Evolutionary conservation across 345 rosid species (phyloP).

Genomic region (rapeseed (Brassica napus)): Da-Ae NC_063450.1:10471001-10471500

Average conservation of each 20-base stretch:
- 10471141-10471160: slow-evolving; percentile 17
- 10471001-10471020: too few species aligned
- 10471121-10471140: slow-evolving; percentile 21
- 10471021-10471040: neutral
- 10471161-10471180: neutral
- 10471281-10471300: slow-evolving; percentile 67
- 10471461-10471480: slow-evolving; percentile 91
- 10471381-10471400: slow-evolving; percentile 97
- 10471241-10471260: slow-evolving; percentile 56
- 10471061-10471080: slow-evolving; percentile 4
- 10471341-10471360: slow-evolving; percentile 83
- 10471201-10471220: slow-evolving; percentile 1
- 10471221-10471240: neutral
- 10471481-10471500: slow-evolving; percentile 19
- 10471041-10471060: neutral
- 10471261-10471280: slow-evolving; percentile 69
- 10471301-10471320: slow-evolving; percentile 76
- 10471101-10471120: neutral
- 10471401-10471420: slow-evolving; percentile 96
- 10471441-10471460: slow-evolving; percentile 93
- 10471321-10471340: slow-evolving; percentile 98
- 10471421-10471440: slow-evolving; percentile 85
- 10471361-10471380: slow-evolving; percentile 89
- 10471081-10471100: slow-evolving; percentile 13
- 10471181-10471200: slow-evolving; percentile 24